These are phyloP conservation scores for Boletus sp. DNA, from an alignment of 1,284 basidiomycete genomes.

Conservation along the genomic window DNA sequence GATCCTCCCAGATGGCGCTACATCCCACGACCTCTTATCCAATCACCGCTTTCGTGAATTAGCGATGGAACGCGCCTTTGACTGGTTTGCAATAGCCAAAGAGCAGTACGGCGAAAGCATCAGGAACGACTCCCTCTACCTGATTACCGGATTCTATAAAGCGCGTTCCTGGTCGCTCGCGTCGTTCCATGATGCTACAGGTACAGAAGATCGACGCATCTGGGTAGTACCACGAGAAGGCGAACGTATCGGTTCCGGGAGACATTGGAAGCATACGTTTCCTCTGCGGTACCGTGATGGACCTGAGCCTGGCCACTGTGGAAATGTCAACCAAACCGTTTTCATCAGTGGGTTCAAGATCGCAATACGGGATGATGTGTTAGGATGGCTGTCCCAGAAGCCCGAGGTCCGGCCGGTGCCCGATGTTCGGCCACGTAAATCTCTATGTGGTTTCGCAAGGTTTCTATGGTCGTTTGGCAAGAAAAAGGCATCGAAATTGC, in stretches of 20 bases:
- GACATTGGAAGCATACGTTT: neutral
- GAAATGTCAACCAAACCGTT: constrained; percentile 8
- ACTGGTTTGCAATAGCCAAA: neutral
- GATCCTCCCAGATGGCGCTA: constrained; percentile 10
- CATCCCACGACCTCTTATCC: neutral
- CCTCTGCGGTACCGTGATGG: neutral
- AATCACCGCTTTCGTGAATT: neutral
- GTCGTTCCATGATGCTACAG: neutral
- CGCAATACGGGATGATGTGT: neutral
- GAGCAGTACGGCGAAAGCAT: neutral
- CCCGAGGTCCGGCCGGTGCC: neutral
- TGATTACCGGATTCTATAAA: neutral
- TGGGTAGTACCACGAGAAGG: neutral
- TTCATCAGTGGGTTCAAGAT: constrained; percentile 8
- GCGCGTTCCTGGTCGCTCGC: neutral
- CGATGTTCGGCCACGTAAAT: neutral
- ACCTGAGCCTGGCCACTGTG: neutral
- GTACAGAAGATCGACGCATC: neutral
- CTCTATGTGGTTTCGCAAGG: neutral
- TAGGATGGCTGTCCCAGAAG: neutral
- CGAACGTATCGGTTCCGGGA: neutral
- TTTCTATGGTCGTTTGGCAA: neutral
- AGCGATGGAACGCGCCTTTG: neutral
- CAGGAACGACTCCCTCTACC: neutral
- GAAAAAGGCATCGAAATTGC: neutral